These are phyloP conservation scores for Mycocentrospora acerina DNA, from an alignment of 2,329 filamentous ascomycete species.

Conservation along the genomic window DNA sequence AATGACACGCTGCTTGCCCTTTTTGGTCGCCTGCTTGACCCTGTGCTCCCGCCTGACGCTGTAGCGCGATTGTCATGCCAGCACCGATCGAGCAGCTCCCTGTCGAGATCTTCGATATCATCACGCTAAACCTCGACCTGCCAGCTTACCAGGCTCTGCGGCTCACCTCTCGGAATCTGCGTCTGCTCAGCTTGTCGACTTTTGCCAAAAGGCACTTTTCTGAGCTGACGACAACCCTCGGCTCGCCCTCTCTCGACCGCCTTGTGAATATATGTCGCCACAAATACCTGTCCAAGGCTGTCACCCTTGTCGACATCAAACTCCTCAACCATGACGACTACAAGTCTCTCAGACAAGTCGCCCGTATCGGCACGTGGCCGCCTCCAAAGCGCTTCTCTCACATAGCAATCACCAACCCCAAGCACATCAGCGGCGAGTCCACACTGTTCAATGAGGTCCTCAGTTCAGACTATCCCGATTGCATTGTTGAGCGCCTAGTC, in stretches of 20 bases:
- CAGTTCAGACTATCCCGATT: conserved; percentile 11
- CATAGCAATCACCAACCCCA: conserved; percentile 14
- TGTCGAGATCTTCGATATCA: conserved; percentile 30
- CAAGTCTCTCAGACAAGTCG: conserved; percentile 19
- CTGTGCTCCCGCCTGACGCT: too few relatives aligned
- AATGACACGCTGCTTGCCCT: too few relatives aligned
- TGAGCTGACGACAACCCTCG: conserved; percentile 23
- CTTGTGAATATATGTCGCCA: conserved; percentile 20
- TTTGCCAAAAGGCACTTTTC: conserved; percentile 28
- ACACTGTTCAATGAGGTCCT: conserved; percentile 24
- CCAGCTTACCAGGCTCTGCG: conserved; percentile 22
- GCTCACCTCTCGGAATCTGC: conserved; percentile 24
- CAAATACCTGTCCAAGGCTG: conserved; percentile 14
- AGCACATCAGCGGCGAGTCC: conserved; percentile 21
- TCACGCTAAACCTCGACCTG: conserved; percentile 19
- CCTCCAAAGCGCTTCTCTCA: conserved; percentile 31
- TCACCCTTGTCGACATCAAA: conserved; percentile 24
- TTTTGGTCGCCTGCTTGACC: too few relatives aligned
- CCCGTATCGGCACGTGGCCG: conserved; percentile 24
- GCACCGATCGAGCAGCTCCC: conserved; percentile 29
- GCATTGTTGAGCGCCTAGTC: conserved; percentile 21
- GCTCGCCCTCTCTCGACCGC: conserved; percentile 23
- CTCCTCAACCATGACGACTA: conserved; percentile 28
- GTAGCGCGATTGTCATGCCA: conserved; percentile 11
- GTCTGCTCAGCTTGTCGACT: conserved; percentile 19